Evolutionary conservation across 108 stramenopile species (phyloP), one percentile per base, ranked within the genome.

Genomic region (Craspedostauros australis): DNA sequence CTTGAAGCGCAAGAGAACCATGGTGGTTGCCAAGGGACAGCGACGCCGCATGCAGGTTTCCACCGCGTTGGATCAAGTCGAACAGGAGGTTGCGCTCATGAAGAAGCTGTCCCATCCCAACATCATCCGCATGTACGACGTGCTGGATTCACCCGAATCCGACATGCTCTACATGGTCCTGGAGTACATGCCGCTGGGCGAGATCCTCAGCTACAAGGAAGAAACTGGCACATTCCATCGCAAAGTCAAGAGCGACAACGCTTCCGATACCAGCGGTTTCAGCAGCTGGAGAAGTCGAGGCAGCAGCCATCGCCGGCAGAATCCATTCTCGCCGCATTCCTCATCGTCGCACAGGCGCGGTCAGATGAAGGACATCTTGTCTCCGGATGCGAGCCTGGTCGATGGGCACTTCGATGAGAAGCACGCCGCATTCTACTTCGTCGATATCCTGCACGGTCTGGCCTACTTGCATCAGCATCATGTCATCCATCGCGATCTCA

Each of bases 51-150:
- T 94, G 20, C 67, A 60, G 22, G 70, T 87, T 1, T 77, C 66
- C 20, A 89, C 85, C 1, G 93, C 88, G 41, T 63, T 79, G 26
- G 79, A 91, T 25, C 74, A 88, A 39, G 86, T 94, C 9, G 87
- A 91, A 45, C 70, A 75, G 22, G 93, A 94, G 44, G 88, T 92
- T 50, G 94, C 87, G n/a, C 50, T 88, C 4, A 91, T 92, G 88
- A 92, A 92, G 49, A 72, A 82, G 30, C 40, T 95, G 31, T 62
- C 64, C 9, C 94, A 95, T 74, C 90, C 88, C 3, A 91, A 92
- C 54, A 38, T 90, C 9, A 91, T 95, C 1, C 50, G 49, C 15
- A 50, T 95, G 9, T 73, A 58, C 50, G 86, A 95, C 53, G 90
- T 90, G 11, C 86, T 94, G 51, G 89, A 94, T 53, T 82, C 78